phyloP scores from a whole-genome alignment of 495 filamentous ascomycete genomes.

The Lasiosphaeris hirsuta region DNA sequence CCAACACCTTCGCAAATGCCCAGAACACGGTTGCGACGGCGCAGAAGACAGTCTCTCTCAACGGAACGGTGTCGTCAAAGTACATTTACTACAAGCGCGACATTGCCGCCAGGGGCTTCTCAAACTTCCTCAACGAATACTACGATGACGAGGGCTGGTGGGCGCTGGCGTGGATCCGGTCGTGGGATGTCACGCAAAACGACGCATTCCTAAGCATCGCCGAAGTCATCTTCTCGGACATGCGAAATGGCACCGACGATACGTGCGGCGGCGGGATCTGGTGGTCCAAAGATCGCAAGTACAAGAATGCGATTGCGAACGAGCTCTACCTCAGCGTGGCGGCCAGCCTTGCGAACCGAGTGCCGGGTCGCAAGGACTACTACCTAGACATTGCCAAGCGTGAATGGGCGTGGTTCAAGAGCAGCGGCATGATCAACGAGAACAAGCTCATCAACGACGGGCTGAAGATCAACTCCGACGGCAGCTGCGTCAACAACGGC shows the following conservation, averaged over 20 bases:
- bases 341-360: conserved; percentile 69
- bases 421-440: conserved; percentile 61
- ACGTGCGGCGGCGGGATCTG: conserved; percentile 63
- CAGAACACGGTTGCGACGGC: conserved; percentile 31
- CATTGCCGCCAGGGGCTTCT: conserved; percentile 30
- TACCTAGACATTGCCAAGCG: conserved; percentile 56
- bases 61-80: conserved; percentile 31
- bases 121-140: conserved; percentile 58
- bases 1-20: conserved; percentile 42
- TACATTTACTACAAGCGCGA: conserved; percentile 24
- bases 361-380: conserved; percentile 40
- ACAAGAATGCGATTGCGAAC: conserved; percentile 72
- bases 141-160: conserved; percentile 76
- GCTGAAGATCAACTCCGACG: conserved; percentile 39
- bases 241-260: conserved; percentile 55
- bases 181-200: conserved; percentile 59
- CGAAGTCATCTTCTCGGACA: conserved; percentile 57
- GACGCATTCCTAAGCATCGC: conserved; percentile 53
- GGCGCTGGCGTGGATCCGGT: conserved; percentile 63
- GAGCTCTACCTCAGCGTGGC: conserved; percentile 69
- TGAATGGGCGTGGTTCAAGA: conserved; percentile 68
- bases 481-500: conserved; percentile 63
- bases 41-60: conserved; percentile 28
- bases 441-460: conserved; percentile 71
- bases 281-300: conserved; percentile 60